Conservation (phyloP, 108 stramenopile genomes). For the Skeletonema costatum region DNA sequence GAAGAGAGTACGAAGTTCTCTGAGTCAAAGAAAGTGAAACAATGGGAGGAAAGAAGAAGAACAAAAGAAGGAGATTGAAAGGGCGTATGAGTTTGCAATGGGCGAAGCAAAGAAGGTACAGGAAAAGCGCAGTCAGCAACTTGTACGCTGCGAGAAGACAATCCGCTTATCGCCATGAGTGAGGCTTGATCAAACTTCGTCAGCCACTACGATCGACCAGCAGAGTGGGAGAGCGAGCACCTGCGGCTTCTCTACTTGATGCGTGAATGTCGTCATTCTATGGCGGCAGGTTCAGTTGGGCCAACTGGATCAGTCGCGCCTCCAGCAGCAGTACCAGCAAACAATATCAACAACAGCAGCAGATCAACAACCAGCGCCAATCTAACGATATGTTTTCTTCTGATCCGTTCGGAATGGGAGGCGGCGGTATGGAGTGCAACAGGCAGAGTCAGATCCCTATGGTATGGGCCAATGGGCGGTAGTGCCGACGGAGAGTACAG, state of each 20-base stretch:
- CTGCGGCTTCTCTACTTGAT: constrained; percentile 68
- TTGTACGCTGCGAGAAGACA: constrained; percentile 57
- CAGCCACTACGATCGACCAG: constrained; percentile 72
- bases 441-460: constrained; percentile 8
- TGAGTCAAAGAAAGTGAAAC: constrained; percentile 68
- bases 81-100: constrained; percentile 53
- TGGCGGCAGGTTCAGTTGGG: background rate
- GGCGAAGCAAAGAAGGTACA: constrained; percentile 60
- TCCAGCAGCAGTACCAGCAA: constrained; percentile 11
- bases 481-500: constrained; percentile 28
- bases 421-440: background rate
- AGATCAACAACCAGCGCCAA: constrained; percentile 9
- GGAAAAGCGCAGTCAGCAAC: constrained; percentile 58
- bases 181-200: constrained; percentile 67
- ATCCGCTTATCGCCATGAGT: constrained; percentile 50
- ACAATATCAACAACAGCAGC: constrained; percentile 10
- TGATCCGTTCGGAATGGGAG: constrained; percentile 16
- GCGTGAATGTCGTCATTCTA: constrained; percentile 11
- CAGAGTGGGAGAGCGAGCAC: constrained; percentile 73
- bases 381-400: constrained; percentile 11
- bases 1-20: constrained; percentile 34
- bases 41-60: constrained; percentile 69
- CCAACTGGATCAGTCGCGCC: constrained; percentile 2
- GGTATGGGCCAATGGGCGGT: constrained; percentile 30
- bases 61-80: constrained; percentile 67